Percentiles rank a stretch among this genome's conserved stretches.
Evolutionary conservation across 441 rosid species (phyloP).

Genomic region (Populus hybrid): DNA sequence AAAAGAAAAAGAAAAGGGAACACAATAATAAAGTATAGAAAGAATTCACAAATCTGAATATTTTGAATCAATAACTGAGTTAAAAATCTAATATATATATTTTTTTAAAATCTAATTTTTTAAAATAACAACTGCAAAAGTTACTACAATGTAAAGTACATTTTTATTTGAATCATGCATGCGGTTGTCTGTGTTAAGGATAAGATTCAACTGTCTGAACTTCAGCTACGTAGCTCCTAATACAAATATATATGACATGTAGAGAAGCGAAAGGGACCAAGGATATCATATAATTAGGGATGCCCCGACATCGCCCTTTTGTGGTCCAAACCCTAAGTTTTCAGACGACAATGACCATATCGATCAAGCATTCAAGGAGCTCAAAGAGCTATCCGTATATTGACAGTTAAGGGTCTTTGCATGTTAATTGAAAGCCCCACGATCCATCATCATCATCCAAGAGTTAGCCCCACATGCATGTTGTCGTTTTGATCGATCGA

Average conservation of each 20-base stretch:
- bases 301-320: conserved; percentile 31
- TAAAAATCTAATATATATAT: too few relatives aligned
- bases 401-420: conserved; percentile 32
- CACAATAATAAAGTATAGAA: neutral
- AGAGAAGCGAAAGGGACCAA: conserved; percentile 10
- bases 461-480: conserved; percentile 2
- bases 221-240: neutral
- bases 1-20: neutral
- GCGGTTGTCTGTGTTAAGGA: neutral
- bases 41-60: neutral
- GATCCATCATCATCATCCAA: conserved; percentile 12
- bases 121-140: too few relatives aligned
- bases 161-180: neutral
- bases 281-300: conserved; percentile 16
- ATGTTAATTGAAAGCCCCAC: conserved; percentile 17
- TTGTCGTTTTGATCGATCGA: conserved; percentile 10
- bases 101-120: too few relatives aligned
- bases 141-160: neutral
- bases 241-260: neutral
- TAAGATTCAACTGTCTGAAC: neutral
- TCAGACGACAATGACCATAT: conserved; percentile 38
- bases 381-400: neutral
- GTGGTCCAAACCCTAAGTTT: conserved; percentile 45
- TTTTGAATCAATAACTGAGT: neutral
- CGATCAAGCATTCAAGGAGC: too few relatives aligned